A percentile compares a stretch with the other conserved stretches of the same genome.
Conservation (phyloP, 73 alveolate species). For the Paramecium pentaurelia region DNA sequence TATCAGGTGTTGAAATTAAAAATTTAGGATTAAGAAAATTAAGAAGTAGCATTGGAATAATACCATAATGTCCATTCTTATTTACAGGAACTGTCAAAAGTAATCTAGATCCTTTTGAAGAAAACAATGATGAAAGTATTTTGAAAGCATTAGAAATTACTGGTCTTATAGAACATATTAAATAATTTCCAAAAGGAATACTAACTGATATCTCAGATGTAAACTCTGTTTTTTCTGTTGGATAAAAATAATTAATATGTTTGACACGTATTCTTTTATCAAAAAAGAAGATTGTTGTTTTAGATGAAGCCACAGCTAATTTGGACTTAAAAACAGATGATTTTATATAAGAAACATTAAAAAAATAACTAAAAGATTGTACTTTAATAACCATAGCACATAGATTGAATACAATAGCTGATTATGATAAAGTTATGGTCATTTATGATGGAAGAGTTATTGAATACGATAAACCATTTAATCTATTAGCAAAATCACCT, state of each 20-base stretch:
- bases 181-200: neutral
- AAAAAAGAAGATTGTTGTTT: slow-evolving; percentile 44
- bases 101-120: slow-evolving; percentile 75
- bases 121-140: slow-evolving; percentile 59
- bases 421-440: slow-evolving; percentile 53
- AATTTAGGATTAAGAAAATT: slow-evolving; percentile 64
- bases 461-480: slow-evolving; percentile 43
- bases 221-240: slow-evolving; percentile 60
- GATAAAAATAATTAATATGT: slow-evolving; percentile 62
- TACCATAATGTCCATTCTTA: slow-evolving; percentile 73
- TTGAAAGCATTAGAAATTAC: slow-evolving; percentile 56
- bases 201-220: slow-evolving; percentile 60
- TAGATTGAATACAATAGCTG: slow-evolving; percentile 61
- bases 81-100: slow-evolving; percentile 69
- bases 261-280: slow-evolving; percentile 60
- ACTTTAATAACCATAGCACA: slow-evolving; percentile 74
- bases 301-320: slow-evolving; percentile 58
- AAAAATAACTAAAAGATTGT: slow-evolving; percentile 16
- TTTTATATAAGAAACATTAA: slow-evolving; percentile 40
- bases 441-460: slow-evolving; percentile 26
- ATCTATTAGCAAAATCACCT: neutral
- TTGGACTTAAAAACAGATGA: slow-evolving; percentile 45
- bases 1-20: neutral
- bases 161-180: slow-evolving; percentile 19
- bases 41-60: slow-evolving; percentile 61